Evolutionary conservation across 1,284 basidiomycete species (phyloP), one percentile per base, ranked within the genome.

Genomic region (Tilletia indica): DNA sequence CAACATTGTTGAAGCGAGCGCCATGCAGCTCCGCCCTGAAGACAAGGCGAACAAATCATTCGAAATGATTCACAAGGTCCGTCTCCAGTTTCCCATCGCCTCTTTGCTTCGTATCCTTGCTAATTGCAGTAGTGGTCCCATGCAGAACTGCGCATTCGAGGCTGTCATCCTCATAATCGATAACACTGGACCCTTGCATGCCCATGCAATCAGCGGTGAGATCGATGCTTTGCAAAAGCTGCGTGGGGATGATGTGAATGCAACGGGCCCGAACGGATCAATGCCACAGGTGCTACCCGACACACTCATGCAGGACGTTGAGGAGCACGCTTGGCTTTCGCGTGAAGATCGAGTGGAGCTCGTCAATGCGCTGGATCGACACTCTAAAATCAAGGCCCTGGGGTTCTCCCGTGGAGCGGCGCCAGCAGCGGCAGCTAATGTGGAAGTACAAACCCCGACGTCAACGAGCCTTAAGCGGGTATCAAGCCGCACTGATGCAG

Each of bases 1-100:
- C 61, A 42, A 42, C 36, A 64, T 64, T 12, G 61, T 64, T 16
- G 61, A 64, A 21, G 61, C 61, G 34, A 64, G 61, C 34, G 61
- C 61, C 14, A 42, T 64, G 36, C 61, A 42, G 4, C 36, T 38
- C 9, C 34, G 36, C 38, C 9, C 61, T 19, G 6, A 64, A 34
- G 61, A 64, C 31, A 42, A 42, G 5, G 38, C 4, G 31, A 64
- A 21, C 38, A 38, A 42, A 19, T 38, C 61, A 3, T 21, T 64
- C 36, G 34, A 64, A 4, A 64, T 64, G 61, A n/a, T 38, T 14
- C 61, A 64, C 36, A 64, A 64, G 61, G 61, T 64, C 0, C 3
- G 61, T 38, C 34, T 11, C 34, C 6, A 6, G 31, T 6, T 42
- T 39, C 2, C 5, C 6, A 21, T 64, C 14, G 31, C 9, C 11